Base-by-base conservation (phyloP, 106 monocot species). In the Dendrobium chrysotoxum region DNA sequence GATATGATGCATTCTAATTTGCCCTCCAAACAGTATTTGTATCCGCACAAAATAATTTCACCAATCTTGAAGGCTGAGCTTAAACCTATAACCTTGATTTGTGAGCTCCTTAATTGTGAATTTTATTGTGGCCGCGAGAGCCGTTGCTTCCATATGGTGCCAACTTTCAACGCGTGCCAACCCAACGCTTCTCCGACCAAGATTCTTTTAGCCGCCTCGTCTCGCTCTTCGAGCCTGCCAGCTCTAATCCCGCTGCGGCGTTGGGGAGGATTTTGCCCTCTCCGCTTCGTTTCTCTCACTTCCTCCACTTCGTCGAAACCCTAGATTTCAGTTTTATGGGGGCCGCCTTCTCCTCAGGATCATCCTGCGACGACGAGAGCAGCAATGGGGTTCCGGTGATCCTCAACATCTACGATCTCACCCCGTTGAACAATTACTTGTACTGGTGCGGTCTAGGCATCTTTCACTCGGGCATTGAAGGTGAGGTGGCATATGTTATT, bases 401-500 rank as follows among this genome's bases (percentile, higher is more conserved):
- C 41, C 66, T 86, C 23, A 86, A 86, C 76, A 53, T 86, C 67
- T 86, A 86, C 82, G 86, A 86, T 54, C 86, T 86, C 76, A 86
- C 86, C 30, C 83, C 86, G 28, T 40, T 86, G 77, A 86, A 86
- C 86, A 76, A 86, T 55, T 86, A 86, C 80, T n/a, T 77, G 70
- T 80, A 83, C 41, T 86, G 86, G 86, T 50, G 66, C 80, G 86
- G 82, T 0, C 2, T 86, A 70, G 86, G 86, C 7, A 86, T 86
- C 83, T 86, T 83, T 71, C 86, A 86, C 44, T 86, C 86, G 16
- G 86, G 86, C 0, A 80, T 86, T 53, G 86, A 86, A 86, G 82
- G 86, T 79, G 50, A 50, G 50, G 13, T 50, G 16, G 50, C 50
- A 11, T 2, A 50, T 15, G 15, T 7, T 35, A 35, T 0, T 35